Base-by-base conservation (phyloP, 441 rosid species). In the Pelargonium fulgidum region DNA sequence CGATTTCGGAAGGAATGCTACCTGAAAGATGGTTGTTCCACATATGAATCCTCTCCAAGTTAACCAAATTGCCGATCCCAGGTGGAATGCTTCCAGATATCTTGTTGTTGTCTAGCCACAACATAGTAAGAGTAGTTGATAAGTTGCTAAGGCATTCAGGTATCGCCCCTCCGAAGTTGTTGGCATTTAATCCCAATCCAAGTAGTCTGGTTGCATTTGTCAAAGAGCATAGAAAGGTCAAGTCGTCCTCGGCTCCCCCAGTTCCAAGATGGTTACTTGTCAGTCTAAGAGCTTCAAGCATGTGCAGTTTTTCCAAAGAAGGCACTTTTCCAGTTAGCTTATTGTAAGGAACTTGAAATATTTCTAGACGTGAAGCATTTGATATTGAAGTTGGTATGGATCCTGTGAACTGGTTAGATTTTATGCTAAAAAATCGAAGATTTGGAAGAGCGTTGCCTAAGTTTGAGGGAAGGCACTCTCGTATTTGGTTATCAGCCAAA, bases 71-170 rank as follows among this genome's bases (percentile, higher is more conserved):
- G 3, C 29, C 58, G 2, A 77, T 10, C 0, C 59, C 65, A 0
- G 16, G 2, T 7, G 76, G 76, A 14, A 76, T 64, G 11, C 3
- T 24, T 20, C 76, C 73, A 19, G 48, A 17, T 20, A 76, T 56
- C 0, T 19, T 39, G 10, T 73, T 77, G 9, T 2, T 1, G 1
- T 42, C 13, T 0, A 62, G 7, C 7, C 6, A 20, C 0, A 71
- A 58, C 0, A 0, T 0, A 3, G 2, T 1, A 4, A 63, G 16
- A 7, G 3, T 0, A 1, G 69, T 62, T 9, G 74, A 77, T 1
- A 80, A 19, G 65, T 80, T 82, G 19, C 42, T 70, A 0, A 75
- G 14, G 7, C 66, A 70, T 2, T 26, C 16, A 12, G 81, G 78
- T 2, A 79, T 47, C 13, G 0, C 2, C 0, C 83, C 83, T 11